Evolutionary conservation across 2,329 filamentous ascomycete genomes (phyloP).

Genomic region (Stylonectria norvegica): DNA sequence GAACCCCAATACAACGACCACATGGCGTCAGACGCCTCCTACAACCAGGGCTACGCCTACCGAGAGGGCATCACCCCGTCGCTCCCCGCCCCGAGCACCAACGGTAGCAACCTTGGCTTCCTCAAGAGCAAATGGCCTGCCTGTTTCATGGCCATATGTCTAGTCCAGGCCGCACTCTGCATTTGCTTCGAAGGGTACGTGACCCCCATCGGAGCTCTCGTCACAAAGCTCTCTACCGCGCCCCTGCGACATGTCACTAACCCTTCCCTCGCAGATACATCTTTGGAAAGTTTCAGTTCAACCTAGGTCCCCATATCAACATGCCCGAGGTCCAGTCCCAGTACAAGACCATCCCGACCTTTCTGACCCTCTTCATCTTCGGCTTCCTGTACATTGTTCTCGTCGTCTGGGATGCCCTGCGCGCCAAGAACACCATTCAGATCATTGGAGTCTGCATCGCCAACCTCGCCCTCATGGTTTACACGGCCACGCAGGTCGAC

Average conservation of each 20-base stretch:
- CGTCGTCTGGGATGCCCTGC: conserved; percentile 88
- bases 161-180: conserved; percentile 74
- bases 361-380: conserved; percentile 94
- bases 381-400: conserved; percentile 90
- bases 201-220: no score
- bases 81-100: conserved; percentile 30
- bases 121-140: conserved; percentile 86
- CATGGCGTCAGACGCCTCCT: conserved; percentile 28
- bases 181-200: conserved; percentile 84
- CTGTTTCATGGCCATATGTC: conserved; percentile 71
- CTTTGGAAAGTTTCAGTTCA: conserved; percentile 79
- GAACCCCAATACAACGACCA: conserved; percentile 31
- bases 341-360: conserved; percentile 80
- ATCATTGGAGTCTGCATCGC: conserved; percentile 92
- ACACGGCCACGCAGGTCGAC: conserved; percentile 87
- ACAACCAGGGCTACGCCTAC: conserved; percentile 36
- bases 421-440: conserved; percentile 97
- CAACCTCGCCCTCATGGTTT: conserved; percentile 87
- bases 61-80: conserved; percentile 37
- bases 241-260: conserved; percentile 8
- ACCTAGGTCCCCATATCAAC: conserved; percentile 43
- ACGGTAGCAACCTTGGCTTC: conserved; percentile 56
- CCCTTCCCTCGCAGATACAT: conserved; percentile 62
- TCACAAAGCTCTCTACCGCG: not conserved
- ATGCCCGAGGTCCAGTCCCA: conserved; percentile 46